phyloP scores from a whole-genome alignment of 1,284 basidiomycete genomes.

The Cystobasidium slooffiae region DNA sequence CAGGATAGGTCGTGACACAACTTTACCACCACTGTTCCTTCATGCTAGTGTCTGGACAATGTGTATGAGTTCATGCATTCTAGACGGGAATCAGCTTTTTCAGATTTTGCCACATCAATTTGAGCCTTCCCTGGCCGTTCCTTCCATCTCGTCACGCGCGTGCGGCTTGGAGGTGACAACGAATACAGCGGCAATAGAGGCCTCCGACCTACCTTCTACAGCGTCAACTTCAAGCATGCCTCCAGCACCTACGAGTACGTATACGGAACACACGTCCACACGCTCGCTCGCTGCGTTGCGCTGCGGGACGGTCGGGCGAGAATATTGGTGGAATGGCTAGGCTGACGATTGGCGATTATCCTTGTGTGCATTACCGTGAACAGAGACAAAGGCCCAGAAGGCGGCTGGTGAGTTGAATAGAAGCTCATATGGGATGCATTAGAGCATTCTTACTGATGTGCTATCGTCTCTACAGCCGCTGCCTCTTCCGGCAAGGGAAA shows the following conservation, averaged over 20 bases:
- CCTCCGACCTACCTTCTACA: conserved; percentile 3
- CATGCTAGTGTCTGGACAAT: not conserved
- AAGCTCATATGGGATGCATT: not conserved
- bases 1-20: no score
- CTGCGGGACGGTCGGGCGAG: not conserved
- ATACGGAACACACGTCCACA: not conserved
- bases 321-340: not conserved
- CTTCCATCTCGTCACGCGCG: not conserved
- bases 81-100: not conserved
- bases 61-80: not conserved
- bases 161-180: not conserved
- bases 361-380: conserved; percentile 11
- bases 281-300: conserved; percentile 12
- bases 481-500: conserved; percentile 43
- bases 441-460: not conserved
- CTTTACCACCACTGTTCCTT: not conserved
- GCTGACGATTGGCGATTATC: conserved; percentile 28
- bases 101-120: not conserved
- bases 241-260: conserved; percentile 34
- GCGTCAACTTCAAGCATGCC: conserved; percentile 27
- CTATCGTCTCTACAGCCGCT: conserved; percentile 18
- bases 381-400: conserved; percentile 42
- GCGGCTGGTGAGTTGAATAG: conserved; percentile 24
- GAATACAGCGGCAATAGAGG: not conserved
- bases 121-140: conserved; percentile 14